A percentile compares a stretch with the other conserved stretches of the same genome.
Evolutionary conservation across 1,139 yeast species (phyloP).

Genomic region (Lodderomyces metapsilosis): DNA sequence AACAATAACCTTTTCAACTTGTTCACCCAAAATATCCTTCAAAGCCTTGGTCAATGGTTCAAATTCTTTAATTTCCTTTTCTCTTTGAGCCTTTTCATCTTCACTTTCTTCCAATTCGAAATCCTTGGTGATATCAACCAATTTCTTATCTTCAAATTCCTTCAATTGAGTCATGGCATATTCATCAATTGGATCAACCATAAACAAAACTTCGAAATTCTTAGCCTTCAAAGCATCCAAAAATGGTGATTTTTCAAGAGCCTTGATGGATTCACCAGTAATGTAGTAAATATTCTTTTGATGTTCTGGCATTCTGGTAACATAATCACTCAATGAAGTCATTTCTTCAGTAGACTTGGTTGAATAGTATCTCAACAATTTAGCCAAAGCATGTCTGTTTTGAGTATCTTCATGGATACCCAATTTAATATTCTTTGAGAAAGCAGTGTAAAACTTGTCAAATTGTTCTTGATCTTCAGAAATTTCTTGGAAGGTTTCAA

Average conservation of each 20-base stretch:
- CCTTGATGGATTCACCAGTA: conserved; percentile 98
- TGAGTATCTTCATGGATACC: conserved; percentile 99
- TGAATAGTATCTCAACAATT: conserved; percentile 95
- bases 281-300: conserved; percentile 99
- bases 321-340: conserved; percentile 95
- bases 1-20: conserved; percentile 98
- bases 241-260: conserved; percentile 99
- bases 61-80: conserved; percentile 86
- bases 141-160: conserved; percentile 99
- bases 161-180: conserved; percentile 99
- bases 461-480: conserved; percentile 99
- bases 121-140: conserved; percentile 98
- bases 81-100: conserved; percentile 94
- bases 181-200: conserved; percentile 99
- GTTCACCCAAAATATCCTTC: conserved; percentile 96
- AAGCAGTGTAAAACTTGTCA: conserved; percentile 97
- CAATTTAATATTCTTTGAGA: conserved; percentile 96
- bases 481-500: conserved; percentile 98
- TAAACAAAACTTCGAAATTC: conserved; percentile 95
- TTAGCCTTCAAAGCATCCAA: conserved; percentile 98
- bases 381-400: conserved; percentile 94
- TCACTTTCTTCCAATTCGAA: conserved; percentile 99
- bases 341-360: conserved; percentile 92
- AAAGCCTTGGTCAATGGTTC: conserved; percentile 94
- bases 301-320: conserved; percentile 99